phyloP scores from a whole-genome alignment of 2,329 filamentous ascomycete species.

The Emericellopsis atlantica region DNA sequence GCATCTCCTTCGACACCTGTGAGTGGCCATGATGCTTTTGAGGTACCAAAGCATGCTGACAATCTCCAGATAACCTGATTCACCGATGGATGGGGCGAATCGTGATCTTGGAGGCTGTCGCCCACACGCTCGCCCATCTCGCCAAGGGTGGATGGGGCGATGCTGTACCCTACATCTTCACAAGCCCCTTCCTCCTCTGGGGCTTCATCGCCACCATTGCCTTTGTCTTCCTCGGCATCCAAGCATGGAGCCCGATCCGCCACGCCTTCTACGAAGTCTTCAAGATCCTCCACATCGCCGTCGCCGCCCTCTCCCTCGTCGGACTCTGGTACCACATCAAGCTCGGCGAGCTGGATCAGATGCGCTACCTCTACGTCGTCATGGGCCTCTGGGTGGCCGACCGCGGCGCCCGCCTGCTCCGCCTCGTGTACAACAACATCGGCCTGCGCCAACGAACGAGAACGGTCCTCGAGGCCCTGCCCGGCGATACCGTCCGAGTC shows the following conservation, averaged over 20 bases:
- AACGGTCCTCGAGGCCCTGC: slow-evolving; percentile 61
- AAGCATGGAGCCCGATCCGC: slow-evolving; percentile 57
- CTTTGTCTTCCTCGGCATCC: slow-evolving; percentile 50
- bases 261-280: slow-evolving; percentile 75
- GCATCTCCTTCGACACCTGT: slow-evolving; percentile 66
- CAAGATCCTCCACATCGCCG: slow-evolving; percentile 57
- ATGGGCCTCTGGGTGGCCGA: slow-evolving; percentile 58
- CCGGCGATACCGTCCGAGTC: slow-evolving; percentile 61
- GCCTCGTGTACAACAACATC: slow-evolving; percentile 52
- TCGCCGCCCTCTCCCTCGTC: slow-evolving; percentile 45
- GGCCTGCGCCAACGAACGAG: slow-evolving; percentile 49
- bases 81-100: slow-evolving; percentile 74
- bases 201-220: slow-evolving; percentile 51
- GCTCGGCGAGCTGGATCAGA: slow-evolving; percentile 38
- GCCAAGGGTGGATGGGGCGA: slow-evolving; percentile 35
- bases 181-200: slow-evolving; percentile 37
- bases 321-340: slow-evolving; percentile 57
- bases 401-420: slow-evolving; percentile 44
- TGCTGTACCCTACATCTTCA: slow-evolving; percentile 20
- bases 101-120: slow-evolving; percentile 54
- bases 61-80: slow-evolving; percentile 48
- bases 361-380: slow-evolving; percentile 46
- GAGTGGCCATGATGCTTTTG: too few species aligned
- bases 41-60: too few species aligned
- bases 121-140: slow-evolving; percentile 52